Percentiles rank a stretch among this genome's conserved stretches.
Evolutionary conservation across 2,329 filamentous ascomycete genomes (phyloP).

Genomic region (Alternaria burnsii): DNA sequence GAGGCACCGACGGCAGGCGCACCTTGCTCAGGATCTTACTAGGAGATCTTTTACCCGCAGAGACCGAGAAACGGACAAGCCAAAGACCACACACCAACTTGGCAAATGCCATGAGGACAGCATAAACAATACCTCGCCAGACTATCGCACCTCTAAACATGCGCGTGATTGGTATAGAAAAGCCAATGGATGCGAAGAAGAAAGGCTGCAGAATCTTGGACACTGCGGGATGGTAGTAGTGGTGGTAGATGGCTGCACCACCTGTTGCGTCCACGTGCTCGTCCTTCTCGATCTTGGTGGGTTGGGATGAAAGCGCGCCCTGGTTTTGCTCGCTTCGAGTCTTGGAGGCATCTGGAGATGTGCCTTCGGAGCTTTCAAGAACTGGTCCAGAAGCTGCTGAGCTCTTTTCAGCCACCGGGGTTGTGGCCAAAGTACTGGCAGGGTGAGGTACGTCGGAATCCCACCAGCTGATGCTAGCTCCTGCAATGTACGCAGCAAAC

Average conservation of each 20-base stretch:
- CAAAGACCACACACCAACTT: constrained; percentile 55
- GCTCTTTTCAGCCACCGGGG: not conserved
- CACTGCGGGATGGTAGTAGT: constrained; percentile 57
- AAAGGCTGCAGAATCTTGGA: constrained; percentile 70
- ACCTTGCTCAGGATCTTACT: constrained; percentile 19
- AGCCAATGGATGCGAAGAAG: constrained; percentile 80
- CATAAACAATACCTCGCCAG: constrained; percentile 78
- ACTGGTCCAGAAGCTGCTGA: not conserved
- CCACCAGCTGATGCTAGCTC: constrained; percentile 69
- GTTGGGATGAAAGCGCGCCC: not conserved
- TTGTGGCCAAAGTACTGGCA: not conserved
- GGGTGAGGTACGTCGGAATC: constrained; percentile 52
- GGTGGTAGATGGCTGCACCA: constrained; percentile 53
- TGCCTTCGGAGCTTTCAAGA: not conserved
- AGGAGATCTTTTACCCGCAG: constrained; percentile 14
- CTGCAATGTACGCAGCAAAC: constrained; percentile 68
- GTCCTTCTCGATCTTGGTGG: not conserved
- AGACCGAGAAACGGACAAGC: constrained; percentile 49
- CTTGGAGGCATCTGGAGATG: not conserved
- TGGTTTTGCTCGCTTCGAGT: not conserved
- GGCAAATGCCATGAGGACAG: constrained; percentile 71
- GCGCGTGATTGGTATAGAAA: constrained; percentile 76
- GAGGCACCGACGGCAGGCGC: constrained; percentile 32
- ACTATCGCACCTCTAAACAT: constrained; percentile 72
- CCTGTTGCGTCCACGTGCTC: constrained; percentile 15